Base-by-base conservation (phyloP, 805 yeast genomes). In the Myxozyma mucilagina region DNA sequence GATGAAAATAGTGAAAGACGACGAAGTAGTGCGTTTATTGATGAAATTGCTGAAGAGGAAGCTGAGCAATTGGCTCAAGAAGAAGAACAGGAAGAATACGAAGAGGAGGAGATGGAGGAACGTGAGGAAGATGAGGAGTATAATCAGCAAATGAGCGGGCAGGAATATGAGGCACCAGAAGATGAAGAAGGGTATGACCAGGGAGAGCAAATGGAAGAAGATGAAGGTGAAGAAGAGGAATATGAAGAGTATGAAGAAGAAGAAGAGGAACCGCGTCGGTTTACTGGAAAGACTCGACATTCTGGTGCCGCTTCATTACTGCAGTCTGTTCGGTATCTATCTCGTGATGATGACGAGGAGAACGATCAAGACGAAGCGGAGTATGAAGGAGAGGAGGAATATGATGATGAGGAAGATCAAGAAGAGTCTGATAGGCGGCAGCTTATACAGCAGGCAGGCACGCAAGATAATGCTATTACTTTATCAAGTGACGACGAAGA, bases 401-500 rank as follows among this genome's bases (percentile, higher is more conserved):
- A 38, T 24, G 53, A 55, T 13, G 34, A 34, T 1, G 65, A 45
- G 41, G 59, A 34, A 14, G 57, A 41, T 7, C 3, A 42, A 11
- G 13, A 11, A 13, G 41, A 13, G 41, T 5, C 41, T 41, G 11
- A 16, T 41, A 16, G 45, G n/a, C 45, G 20, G 20, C 10, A 41
- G 45, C 9, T 10, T 16, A 41, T 10, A 14, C 45, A 14, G 4
- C 45, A 41, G 20, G 18, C 45, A 13, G 45, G 45, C 18, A 41
- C 45, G n/a, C 45, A 41, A 41, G 45, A 13, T n/a, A 41, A 41
- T 20, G 45, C 45, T 8, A 41, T 41, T 16, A 41, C 45, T n/a
- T 20, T 41, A 16, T 41, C 45, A 16, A 41, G 45, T 20, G 45
- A 41, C 18, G 45, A 41, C 20, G 65, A 45, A 34, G 64, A 53